Conservation (phyloP, 169 alveolate species). For the Plasmodium knowlesi region DNA sequence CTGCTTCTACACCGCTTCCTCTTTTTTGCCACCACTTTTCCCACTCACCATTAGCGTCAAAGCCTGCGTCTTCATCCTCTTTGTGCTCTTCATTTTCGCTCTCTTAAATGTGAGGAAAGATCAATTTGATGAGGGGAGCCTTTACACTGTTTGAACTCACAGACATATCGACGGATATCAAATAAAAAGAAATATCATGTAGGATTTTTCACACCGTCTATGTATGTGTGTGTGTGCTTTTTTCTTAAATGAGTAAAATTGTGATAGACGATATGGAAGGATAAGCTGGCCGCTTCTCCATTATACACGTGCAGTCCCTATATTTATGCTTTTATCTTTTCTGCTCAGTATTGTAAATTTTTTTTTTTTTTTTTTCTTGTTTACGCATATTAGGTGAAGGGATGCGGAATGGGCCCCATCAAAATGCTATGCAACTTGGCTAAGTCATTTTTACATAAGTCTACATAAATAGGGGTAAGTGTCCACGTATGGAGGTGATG, state of each 20-base stretch:
- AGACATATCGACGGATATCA: not conserved
- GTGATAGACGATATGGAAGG: not conserved
- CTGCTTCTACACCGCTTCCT: not conserved
- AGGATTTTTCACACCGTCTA: not conserved
- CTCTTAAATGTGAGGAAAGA: not conserved
- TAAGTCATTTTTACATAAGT: not conserved
- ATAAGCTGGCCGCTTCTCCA: not conserved
- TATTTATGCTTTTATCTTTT: not conserved
- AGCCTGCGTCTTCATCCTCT: constrained; percentile 33
- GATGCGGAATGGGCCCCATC: not conserved
- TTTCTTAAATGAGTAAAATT: not conserved
- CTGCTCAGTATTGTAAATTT: not conserved
- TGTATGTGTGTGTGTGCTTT: not conserved
- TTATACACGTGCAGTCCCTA: not conserved
- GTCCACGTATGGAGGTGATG: not conserved
- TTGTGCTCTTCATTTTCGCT: constrained; percentile 8
- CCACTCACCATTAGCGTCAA: constrained; percentile 39
- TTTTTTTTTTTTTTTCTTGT: not conserved
- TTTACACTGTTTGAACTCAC: not conserved
- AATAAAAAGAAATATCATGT: not conserved
- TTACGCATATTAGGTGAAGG: not conserved
- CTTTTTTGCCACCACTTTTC: not conserved
- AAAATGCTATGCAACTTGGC: not conserved
- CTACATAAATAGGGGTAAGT: not conserved
- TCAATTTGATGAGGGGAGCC: not conserved